Conservation (phyloP, 2,329 filamentous ascomycete species). For the Balansia obtecta region DNA sequence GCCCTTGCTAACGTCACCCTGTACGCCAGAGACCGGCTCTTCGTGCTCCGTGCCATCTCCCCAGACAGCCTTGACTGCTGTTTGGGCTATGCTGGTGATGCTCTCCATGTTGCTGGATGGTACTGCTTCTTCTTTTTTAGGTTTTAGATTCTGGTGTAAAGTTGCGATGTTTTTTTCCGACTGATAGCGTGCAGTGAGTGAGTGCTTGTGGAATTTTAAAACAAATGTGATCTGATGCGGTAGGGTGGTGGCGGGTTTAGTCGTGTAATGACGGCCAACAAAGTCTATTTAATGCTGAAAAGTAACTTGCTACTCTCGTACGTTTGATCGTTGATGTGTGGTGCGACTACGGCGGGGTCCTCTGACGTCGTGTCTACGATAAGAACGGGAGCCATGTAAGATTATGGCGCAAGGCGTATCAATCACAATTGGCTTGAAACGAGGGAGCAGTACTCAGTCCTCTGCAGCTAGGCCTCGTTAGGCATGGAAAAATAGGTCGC, state of each 20-base stretch:
- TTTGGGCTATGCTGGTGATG: slow-evolving; percentile 39
- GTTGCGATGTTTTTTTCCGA: no score
- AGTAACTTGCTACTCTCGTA: neutral
- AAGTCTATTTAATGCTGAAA: neutral
- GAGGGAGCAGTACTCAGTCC: neutral
- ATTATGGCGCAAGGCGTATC: neutral
- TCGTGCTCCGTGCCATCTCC: slow-evolving; percentile 26
- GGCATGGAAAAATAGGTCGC: neutral
- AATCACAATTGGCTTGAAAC: neutral
- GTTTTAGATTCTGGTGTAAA: neutral
- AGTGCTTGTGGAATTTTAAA: neutral
- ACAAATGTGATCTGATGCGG: no score
- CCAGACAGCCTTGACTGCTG: slow-evolving; percentile 30
- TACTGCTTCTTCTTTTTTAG: neutral
- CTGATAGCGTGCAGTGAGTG: neutral
- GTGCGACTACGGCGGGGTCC: slow-evolving; percentile 3
- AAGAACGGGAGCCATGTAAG: neutral
- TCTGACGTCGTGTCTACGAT: slow-evolving; percentile 4
- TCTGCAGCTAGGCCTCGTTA: neutral
- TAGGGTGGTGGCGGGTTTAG: neutral
- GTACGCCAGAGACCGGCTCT: slow-evolving; percentile 62
- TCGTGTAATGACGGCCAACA: neutral
- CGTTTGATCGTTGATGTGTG: neutral
- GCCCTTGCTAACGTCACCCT: slow-evolving; percentile 51
- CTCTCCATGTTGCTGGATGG: slow-evolving; percentile 43